Conservation (phyloP, 306 rosid genomes). For the Begonia masoniana region DNA sequence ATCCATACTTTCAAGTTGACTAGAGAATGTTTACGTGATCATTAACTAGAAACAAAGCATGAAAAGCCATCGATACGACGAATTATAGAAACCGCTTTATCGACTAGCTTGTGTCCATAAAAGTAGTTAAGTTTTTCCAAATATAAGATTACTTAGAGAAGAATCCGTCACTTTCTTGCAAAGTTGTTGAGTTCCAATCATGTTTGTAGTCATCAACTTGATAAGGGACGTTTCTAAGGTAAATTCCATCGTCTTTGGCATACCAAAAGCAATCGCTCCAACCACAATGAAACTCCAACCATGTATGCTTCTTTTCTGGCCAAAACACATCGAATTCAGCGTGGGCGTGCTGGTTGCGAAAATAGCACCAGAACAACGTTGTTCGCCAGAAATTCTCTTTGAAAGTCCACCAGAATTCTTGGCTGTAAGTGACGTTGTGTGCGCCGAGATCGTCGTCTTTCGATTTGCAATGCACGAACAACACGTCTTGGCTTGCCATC, state of each 20-base stretch:
- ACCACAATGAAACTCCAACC: slow-evolving; percentile 1
- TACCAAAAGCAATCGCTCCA: slow-evolving; percentile 3
- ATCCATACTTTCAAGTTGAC: too few species aligned
- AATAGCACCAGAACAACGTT: slow-evolving; percentile 7
- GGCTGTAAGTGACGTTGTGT: not conserved
- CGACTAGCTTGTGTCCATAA: too few species aligned
- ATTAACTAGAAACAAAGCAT: too few species aligned
- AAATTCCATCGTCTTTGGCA: slow-evolving; percentile 13
- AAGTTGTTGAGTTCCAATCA: too few species aligned
- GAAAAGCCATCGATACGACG: too few species aligned
- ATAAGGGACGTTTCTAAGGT: not conserved
- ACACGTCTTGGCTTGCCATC: not conserved
- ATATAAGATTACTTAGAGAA: too few species aligned
- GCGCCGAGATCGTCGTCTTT: slow-evolving; percentile 12
- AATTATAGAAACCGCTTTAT: too few species aligned
- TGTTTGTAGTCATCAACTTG: not conserved
- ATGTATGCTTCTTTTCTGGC: not conserved
- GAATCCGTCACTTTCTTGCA: too few species aligned
- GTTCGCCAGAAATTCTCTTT: not conserved
- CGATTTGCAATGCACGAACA: slow-evolving; percentile 8
- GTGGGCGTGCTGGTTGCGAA: not conserved
- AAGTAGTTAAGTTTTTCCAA: too few species aligned
- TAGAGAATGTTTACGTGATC: too few species aligned
- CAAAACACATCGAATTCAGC: slow-evolving; percentile 4
- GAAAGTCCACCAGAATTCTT: slow-evolving; percentile 10